A percentile compares a stretch with the other conserved stretches of the same genome.
Evolutionary conservation across 2,329 filamentous ascomycete genomes (phyloP).

Genomic region (Talaromyces verruculosus): DNA sequence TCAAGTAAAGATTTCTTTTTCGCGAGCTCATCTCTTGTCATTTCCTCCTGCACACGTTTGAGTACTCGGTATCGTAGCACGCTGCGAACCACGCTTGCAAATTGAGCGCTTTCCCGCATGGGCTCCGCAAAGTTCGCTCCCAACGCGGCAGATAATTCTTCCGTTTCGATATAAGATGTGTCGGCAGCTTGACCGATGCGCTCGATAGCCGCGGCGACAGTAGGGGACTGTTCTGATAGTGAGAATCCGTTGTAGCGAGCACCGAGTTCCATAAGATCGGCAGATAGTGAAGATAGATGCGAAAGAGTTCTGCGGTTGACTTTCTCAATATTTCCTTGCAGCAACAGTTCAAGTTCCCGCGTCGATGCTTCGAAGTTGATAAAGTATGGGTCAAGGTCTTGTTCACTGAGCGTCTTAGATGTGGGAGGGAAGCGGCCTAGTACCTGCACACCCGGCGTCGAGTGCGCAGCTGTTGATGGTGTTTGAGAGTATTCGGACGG

Average conservation of each 20-base stretch:
- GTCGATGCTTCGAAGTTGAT: slow-evolving; percentile 88
- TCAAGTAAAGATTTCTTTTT: slow-evolving; percentile 83
- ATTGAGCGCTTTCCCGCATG: slow-evolving; percentile 96
- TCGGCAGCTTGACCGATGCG: slow-evolving; percentile 92
- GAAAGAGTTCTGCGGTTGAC: slow-evolving; percentile 86
- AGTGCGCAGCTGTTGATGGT: slow-evolving; percentile 18
- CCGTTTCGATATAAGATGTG: slow-evolving; percentile 91
- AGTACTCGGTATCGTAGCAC: slow-evolving; percentile 87
- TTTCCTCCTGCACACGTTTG: slow-evolving; percentile 95
- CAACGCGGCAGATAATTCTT: slow-evolving; percentile 83
- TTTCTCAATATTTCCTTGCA: slow-evolving; percentile 94
- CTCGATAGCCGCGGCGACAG: slow-evolving; percentile 89
- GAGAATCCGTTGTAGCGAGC: slow-evolving; percentile 98
- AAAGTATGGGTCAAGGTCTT: slow-evolving; percentile 94
- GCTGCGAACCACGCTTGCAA: slow-evolving; percentile 86
- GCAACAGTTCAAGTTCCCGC: slow-evolving; percentile 81
- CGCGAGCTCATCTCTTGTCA: slow-evolving; percentile 88
- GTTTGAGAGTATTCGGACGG: slow-evolving; percentile 48
- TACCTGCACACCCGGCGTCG: slow-evolving; percentile 57
- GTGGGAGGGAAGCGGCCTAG: slow-evolving; percentile 82
- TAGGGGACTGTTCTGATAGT: slow-evolving; percentile 84
- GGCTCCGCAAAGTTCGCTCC: slow-evolving; percentile 94
- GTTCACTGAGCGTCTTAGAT: slow-evolving; percentile 72
- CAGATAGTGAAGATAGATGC: slow-evolving; percentile 77
- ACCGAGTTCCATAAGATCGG: slow-evolving; percentile 88